Conservation (phyloP, 495 filamentous ascomycete species). For the Podospora tetraspora region DNA sequence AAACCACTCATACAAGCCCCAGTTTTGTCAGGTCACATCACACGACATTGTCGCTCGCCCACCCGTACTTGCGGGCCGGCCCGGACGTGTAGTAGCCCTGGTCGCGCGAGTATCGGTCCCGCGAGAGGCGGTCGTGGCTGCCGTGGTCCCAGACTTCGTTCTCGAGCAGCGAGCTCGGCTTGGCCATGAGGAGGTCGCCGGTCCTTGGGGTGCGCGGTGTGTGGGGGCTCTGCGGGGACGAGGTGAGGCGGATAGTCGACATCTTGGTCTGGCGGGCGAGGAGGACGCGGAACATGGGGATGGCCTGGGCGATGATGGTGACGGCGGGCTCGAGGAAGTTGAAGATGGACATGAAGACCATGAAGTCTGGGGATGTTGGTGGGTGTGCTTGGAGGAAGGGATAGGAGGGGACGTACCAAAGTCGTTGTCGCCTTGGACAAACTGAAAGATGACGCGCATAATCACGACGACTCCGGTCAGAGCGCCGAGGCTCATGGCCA, state of each 20-base stretch:
- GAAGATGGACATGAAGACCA: slow-evolving; percentile 25
- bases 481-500: slow-evolving; percentile 34
- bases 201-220: not conserved
- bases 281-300: slow-evolving; percentile 23
- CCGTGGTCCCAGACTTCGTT: not conserved
- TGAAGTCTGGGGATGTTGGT: too few species aligned
- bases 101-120: not conserved
- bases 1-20: not conserved
- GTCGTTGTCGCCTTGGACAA: slow-evolving; percentile 11
- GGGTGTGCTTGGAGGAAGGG: too few species aligned
- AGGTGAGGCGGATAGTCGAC: not conserved
- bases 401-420: slow-evolving; percentile 16
- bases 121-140: not conserved
- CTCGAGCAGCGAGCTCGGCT: not conserved
- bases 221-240: not conserved
- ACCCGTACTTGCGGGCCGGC: not conserved
- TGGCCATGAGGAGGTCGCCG: not conserved
- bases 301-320: slow-evolving; percentile 21
- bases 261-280: slow-evolving; percentile 4
- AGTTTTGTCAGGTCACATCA: not conserved
- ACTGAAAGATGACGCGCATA: slow-evolving; percentile 15
- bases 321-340: slow-evolving; percentile 22
- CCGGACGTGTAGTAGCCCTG: not conserved
- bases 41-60: not conserved
- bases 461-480: slow-evolving; percentile 16